Percentiles rank a stretch among this genome's conserved stretches.
phyloP scores from a whole-genome alignment of 768 basidiomycete species.

The Boletellus sp. region DNA sequence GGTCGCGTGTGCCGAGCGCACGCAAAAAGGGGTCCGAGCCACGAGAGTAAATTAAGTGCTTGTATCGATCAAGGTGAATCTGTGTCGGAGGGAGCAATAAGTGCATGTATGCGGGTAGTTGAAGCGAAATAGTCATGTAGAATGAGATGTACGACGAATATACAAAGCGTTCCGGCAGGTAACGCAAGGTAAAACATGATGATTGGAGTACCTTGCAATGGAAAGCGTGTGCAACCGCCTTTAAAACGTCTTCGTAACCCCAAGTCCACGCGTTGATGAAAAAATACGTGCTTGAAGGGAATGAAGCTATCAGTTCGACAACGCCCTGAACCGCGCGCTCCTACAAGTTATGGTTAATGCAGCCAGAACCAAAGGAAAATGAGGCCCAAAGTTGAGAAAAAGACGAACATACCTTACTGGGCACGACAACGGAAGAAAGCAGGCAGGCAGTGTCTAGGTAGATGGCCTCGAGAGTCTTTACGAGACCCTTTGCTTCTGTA shows the following conservation, averaged over 20 bases:
- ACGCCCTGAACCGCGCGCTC: constrained; percentile 62
- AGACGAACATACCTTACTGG: constrained; percentile 49
- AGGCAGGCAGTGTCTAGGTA: constrained; percentile 80
- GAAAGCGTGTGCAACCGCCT: constrained; percentile 68
- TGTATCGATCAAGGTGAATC: constrained; percentile 93
- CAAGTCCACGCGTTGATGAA: constrained; percentile 95
- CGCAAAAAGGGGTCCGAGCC: constrained; percentile 59
- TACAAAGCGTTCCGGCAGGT: neutral
- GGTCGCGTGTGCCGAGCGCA: constrained; percentile 57
- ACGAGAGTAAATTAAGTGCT: constrained; percentile 60
- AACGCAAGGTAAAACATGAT: neutral
- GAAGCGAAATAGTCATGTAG: neutral
- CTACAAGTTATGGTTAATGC: constrained; percentile 35
- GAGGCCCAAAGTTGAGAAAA: too few relatives aligned
- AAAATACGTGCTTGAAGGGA: constrained; percentile 66
- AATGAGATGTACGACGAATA: neutral
- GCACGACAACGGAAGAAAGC: constrained; percentile 48
- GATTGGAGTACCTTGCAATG: constrained; percentile 45
- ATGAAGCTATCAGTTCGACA: constrained; percentile 63
- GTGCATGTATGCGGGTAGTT: constrained; percentile 4
- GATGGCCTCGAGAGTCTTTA: constrained; percentile 65
- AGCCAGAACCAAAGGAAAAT: neutral
- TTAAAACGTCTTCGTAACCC: constrained; percentile 92
- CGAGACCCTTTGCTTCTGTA: constrained; percentile 23
- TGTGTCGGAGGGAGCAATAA: constrained; percentile 25